Conservation (phyloP, 1,139 yeast genomes). For the Hyphopichia khmerensis region DNA sequence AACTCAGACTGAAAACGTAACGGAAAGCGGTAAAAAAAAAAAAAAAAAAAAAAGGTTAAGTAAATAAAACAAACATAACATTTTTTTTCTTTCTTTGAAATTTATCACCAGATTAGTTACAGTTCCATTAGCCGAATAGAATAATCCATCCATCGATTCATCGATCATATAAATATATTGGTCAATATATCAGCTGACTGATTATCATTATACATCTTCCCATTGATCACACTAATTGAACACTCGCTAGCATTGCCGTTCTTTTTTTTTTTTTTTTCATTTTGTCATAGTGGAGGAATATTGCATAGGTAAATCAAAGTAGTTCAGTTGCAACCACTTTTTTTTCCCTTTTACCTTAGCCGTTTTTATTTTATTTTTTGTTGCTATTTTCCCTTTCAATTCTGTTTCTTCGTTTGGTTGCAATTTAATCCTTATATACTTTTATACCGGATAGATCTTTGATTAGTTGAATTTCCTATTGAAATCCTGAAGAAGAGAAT, state of each 20-base stretch:
- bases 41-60: background rate
- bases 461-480: too few relatives aligned
- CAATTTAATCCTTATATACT: too few relatives aligned
- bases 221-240: too few relatives aligned
- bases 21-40: background rate
- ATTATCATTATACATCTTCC: too few relatives aligned
- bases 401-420: too few relatives aligned
- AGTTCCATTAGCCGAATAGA: background rate
- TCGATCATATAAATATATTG: background rate
- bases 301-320: background rate
- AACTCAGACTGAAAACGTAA: background rate
- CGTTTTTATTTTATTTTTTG: background rate
- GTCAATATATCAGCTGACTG: too few relatives aligned
- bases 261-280: too few relatives aligned
- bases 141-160: background rate
- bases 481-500: too few relatives aligned
- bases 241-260: too few relatives aligned
- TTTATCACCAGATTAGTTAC: background rate
- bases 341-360: background rate
- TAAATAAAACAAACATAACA: background rate
- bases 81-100: background rate
- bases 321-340: background rate
- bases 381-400: background rate
- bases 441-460: too few relatives aligned
- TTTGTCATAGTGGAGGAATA: background rate